Evolutionary conservation across 2,329 filamentous ascomycete genomes (phyloP).

Genomic region (Aspergillus puulaauensis): DNA sequence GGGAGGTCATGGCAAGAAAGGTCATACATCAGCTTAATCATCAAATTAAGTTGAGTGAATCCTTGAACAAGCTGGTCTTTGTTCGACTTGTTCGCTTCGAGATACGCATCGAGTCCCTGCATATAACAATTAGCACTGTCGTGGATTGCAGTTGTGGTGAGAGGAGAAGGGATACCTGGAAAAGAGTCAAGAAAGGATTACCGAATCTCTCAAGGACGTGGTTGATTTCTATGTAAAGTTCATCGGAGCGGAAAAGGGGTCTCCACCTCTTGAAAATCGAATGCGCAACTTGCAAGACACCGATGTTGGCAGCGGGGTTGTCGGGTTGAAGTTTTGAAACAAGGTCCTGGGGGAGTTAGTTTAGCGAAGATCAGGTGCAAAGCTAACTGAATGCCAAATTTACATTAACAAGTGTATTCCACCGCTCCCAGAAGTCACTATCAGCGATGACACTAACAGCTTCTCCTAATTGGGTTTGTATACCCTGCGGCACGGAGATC

Average conservation of each 20-base stretch:
- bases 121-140: constrained; percentile 13
- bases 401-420: constrained; percentile 91
- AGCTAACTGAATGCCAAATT: constrained; percentile 25
- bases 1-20: constrained; percentile 96
- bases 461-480: constrained; percentile 93
- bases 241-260: constrained; percentile 88
- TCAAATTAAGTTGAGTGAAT: constrained; percentile 81
- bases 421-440: constrained; percentile 93
- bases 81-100: constrained; percentile 74
- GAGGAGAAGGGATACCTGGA: constrained; percentile 57
- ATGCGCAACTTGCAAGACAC: constrained; percentile 94
- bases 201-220: constrained; percentile 89
- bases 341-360: constrained; percentile 62
- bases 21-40: constrained; percentile 92
- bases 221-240: constrained; percentile 91
- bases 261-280: constrained; percentile 97
- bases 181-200: constrained; percentile 74
- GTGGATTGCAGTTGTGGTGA: neutral
- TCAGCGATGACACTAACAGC: constrained; percentile 97
- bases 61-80: constrained; percentile 72
- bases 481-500: constrained; percentile 82
- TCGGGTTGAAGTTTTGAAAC: constrained; percentile 80
- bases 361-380: neutral
- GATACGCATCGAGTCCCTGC: constrained; percentile 52
- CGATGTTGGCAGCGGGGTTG: constrained; percentile 83